Base-by-base conservation (phyloP, 495 filamentous ascomycete species). In the Usnea hakonensis region DNA sequence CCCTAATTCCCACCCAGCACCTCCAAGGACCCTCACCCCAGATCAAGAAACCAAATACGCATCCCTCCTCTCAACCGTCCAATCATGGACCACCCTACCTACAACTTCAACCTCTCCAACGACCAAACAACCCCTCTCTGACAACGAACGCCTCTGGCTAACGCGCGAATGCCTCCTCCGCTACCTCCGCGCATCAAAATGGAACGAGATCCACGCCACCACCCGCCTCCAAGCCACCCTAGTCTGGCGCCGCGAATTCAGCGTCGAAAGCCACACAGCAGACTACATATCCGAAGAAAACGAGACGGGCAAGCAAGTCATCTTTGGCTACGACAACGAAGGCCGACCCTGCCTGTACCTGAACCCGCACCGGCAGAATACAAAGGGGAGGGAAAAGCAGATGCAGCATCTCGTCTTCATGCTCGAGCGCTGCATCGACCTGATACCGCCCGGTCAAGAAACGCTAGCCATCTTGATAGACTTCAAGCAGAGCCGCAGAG, bases 321-420 rank as follows among this genome's bases (percentile, higher is more conserved):
- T 94, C 30, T 69, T 94, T 30, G 94, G 94, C 23, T 98, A 85
- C 71, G 94, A 98, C 75, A 89, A 87, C 65, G 77, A 89, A 54
- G 85, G 79, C 35, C 83, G 94, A 46, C 89, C 90, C 1, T 97
- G 93, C 75, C 84, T 93, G 43, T 96, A 96, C 73, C 81, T 97
- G 36, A 85, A 88, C 64, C 94, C 94, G 7, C 88, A 85, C 30
- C 86, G 87, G 54, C 94, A 98, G 73, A 98, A 98, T 74, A 98
- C 94, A 4, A 82, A 91, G 66, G 83, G 83, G 73, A 88, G 85
- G 61, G 88, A 91, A n/a, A 84, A 90, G 69, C 94, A 98, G 73
- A 83, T 97, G 30, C 85, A 98, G 71, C 92, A 97, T 72, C 80
- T 98, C 50, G 91, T 97, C 44, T 98, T 84, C 73, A 96, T 96